Conservation (phyloP, 1,284 basidiomycete genomes). For the Rhodotorula mucilaginosa region DNA sequence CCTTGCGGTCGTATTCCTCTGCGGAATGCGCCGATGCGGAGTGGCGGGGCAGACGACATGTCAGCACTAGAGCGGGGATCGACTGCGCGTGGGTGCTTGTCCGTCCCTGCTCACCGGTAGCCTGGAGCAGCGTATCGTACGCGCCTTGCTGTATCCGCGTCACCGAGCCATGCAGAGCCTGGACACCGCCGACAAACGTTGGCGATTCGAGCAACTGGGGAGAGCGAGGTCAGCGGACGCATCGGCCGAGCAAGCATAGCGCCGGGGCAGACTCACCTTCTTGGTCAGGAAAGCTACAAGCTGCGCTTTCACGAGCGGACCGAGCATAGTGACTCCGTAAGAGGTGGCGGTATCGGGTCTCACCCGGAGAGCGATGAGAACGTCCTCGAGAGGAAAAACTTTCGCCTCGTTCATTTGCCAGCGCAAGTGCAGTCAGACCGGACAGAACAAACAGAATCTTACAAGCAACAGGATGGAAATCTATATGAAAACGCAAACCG, state of each 20-base stretch:
- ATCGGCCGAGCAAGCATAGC: neutral
- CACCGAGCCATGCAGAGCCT: slow-evolving; percentile 15
- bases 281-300: slow-evolving; percentile 30
- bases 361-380: neutral
- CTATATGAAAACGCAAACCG: neutral
- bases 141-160: slow-evolving; percentile 17
- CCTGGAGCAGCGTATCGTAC: slow-evolving; percentile 24
- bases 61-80: neutral
- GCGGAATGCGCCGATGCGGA: neutral
- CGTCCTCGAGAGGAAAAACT: no score
- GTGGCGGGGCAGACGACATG: neutral
- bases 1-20: slow-evolving; percentile 19
- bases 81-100: neutral
- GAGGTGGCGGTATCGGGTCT: neutral
- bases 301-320: slow-evolving; percentile 31
- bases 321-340: slow-evolving; percentile 14
- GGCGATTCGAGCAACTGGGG: slow-evolving; percentile 18
- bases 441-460: neutral
- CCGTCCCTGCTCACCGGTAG: slow-evolving; percentile 11
- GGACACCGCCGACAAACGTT: slow-evolving; percentile 14
- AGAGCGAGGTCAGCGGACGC: neutral
- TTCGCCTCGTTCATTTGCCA: no score
- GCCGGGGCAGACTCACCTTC: slow-evolving; percentile 6
- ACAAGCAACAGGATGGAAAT: neutral
- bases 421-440: neutral